Evolutionary conservation across 75 land plant species (phyloP).

Genomic region (Ceratopteris richardii): DNA sequence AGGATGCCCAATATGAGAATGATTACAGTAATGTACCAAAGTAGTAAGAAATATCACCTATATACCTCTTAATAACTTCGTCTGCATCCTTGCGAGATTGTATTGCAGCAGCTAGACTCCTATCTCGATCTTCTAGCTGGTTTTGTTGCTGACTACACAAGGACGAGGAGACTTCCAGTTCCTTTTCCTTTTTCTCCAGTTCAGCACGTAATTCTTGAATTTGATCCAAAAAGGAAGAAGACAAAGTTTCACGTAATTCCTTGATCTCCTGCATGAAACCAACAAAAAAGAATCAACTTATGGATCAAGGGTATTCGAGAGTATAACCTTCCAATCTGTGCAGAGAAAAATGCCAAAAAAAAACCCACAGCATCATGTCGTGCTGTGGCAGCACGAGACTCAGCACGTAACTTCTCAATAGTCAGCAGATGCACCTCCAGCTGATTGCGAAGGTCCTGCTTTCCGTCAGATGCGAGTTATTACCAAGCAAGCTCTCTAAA

Average conservation of each 20-base stretch:
- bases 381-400: conserved; percentile 44
- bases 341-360: background rate
- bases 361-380: conserved; percentile 65
- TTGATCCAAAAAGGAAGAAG: conserved; percentile 41
- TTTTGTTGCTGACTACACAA: conserved; percentile 42
- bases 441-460: conserved; percentile 79
- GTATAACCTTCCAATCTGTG: background rate
- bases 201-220: conserved; percentile 34
- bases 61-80: conserved; percentile 71
- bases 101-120: conserved; percentile 58
- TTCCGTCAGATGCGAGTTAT: background rate
- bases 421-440: conserved; percentile 59
- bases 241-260: conserved; percentile 44
- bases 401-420: conserved; percentile 56
- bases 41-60: background rate
- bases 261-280: conserved; percentile 50
- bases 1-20: too few relatives aligned
- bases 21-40: too few relatives aligned
- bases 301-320: background rate
- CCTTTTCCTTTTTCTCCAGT: conserved; percentile 45
- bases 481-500: background rate
- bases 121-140: conserved; percentile 56
- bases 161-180: conserved; percentile 33
- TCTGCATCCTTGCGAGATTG: conserved; percentile 84
- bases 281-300: background rate